Conservation (phyloP, 2,329 filamentous ascomycete genomes). For the Arthrobotrys megalospora region DNA sequence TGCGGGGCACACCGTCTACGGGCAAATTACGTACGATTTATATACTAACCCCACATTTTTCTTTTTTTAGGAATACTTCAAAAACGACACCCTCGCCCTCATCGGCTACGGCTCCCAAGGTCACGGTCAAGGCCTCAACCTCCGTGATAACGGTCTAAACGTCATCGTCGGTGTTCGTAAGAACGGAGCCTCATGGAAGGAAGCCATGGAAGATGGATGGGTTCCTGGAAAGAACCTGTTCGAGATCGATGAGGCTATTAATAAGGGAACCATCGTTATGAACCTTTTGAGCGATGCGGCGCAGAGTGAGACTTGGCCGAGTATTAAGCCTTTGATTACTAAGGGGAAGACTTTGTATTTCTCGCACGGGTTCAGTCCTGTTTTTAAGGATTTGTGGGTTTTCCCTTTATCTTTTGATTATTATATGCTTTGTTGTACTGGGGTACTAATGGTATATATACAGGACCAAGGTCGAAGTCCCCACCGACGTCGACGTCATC, state of each 20-base stretch:
- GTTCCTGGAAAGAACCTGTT: conserved; percentile 98
- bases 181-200: conserved; percentile 98
- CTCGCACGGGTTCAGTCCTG: conserved; percentile 99
- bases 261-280: conserved; percentile 95
- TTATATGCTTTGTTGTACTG: background rate
- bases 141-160: conserved; percentile 99
- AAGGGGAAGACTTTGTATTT: conserved; percentile 99
- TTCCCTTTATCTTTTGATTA: background rate
- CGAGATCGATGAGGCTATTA: conserved; percentile 96
- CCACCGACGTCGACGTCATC: conserved; percentile 97
- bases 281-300: conserved; percentile 98
- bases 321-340: conserved; percentile 96
- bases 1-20: conserved; percentile 8
- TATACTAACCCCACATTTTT: conserved; percentile 47
- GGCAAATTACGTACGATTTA: conserved; percentile 32
- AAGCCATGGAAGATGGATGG: conserved; percentile 97
- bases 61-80: conserved; percentile 89
- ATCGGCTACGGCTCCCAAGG: conserved; percentile 87
- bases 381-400: conserved; percentile 89
- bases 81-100: conserved; percentile 98
- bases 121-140: conserved; percentile 99
- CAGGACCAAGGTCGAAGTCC: conserved; percentile 94
- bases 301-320: conserved; percentile 98
- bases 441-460: conserved; percentile 16
- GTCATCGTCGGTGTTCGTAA: conserved; percentile 99